Base-by-base conservation (phyloP, 2,329 filamentous ascomycete species). In the Fusarium humuli region DNA sequence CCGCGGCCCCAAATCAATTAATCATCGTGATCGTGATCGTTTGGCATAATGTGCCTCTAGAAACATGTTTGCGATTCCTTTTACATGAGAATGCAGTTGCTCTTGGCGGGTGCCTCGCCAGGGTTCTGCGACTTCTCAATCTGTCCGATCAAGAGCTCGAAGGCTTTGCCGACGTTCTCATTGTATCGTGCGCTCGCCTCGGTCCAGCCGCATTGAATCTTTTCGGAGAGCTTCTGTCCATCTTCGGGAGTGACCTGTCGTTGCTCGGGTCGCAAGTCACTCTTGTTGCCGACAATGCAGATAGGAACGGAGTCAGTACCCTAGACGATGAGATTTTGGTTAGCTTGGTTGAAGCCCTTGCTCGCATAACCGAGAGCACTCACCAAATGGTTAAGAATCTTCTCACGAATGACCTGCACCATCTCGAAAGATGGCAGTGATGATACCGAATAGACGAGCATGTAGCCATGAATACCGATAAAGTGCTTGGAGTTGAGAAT, bases 401-500 rank as follows among this genome's bases (percentile, higher is more conserved):
- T 99, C 80, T 98, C 95, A 27, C 94, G 88, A 73, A 99, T 97
- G 65, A 98, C 94, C 77, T 93, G 90, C 53, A 97, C 92, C 95
- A 98, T 99, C 80, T 99, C 96, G 78, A 98, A 98, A 12, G 94
- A 97, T 75, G 96, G 92, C 77, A 93, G 90, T 49, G 93, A 97
- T 23, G 93, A 92, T 52, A 99, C 94, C n/a, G 94, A 97, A 83
- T 99, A 99, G 50, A 98, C 95, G 65, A 99, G 91, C 88, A 99
- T 94, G 81, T 98, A 99, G 61, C 96, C 96, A 84, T 99, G 96
- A 73, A 98, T 98, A 69, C 96, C 96, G 80, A 99, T 98, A 77
- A 98, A 98, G 80, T 98, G 95, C 84, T 98, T 98, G 69, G 93
- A 97, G 82, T 98, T 98, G 67, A 99, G 86, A 72, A 98, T 98